A percentile compares a stretch with the other conserved stretches of the same genome.
Conservation (phyloP, 2,329 filamentous ascomycete species). For the Aspergillus felis region DNA sequence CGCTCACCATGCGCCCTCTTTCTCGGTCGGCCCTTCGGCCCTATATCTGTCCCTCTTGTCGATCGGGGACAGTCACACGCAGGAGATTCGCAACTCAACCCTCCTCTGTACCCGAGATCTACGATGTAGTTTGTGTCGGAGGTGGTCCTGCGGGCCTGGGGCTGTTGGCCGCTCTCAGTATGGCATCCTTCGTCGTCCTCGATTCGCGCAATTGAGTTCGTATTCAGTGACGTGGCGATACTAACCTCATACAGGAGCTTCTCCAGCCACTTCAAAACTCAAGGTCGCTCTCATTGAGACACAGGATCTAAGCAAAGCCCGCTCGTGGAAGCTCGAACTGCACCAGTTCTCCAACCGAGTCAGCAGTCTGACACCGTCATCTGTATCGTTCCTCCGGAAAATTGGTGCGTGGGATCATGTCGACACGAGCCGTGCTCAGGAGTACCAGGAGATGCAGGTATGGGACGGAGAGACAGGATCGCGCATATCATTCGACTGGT, state of each 20-base stretch:
- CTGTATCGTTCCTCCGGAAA: conserved; percentile 72
- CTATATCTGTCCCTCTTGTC: conserved; percentile 41
- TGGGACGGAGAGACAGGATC: conserved; percentile 93
- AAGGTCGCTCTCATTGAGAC: conserved; percentile 86
- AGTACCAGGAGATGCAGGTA: conserved; percentile 94
- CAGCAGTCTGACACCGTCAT: conserved; percentile 87
- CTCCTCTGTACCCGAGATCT: conserved; percentile 62
- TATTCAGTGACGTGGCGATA: neutral
- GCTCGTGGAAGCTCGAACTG: conserved; percentile 61
- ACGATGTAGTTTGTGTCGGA: conserved; percentile 89
- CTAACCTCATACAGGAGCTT: conserved; percentile 57
- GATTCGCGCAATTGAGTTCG: neutral
- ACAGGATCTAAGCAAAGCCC: conserved; percentile 71
- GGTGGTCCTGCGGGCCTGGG: conserved; percentile 87
- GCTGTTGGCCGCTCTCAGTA: conserved; percentile 72
- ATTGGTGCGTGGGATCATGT: conserved; percentile 86
- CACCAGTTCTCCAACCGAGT: conserved; percentile 86
- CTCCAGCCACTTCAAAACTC: conserved; percentile 68
- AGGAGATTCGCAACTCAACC: conserved; percentile 34
- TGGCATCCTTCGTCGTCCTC: conserved; percentile 20
- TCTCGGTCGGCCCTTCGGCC: conserved; percentile 29
- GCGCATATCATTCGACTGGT: conserved; percentile 84
- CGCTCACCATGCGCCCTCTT: conserved; percentile 33
- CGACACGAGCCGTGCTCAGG: conserved; percentile 68
- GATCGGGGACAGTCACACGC: conserved; percentile 22